Conservation (phyloP, 306 rosid species). For the Vigna reflexopilosa region DNA sequence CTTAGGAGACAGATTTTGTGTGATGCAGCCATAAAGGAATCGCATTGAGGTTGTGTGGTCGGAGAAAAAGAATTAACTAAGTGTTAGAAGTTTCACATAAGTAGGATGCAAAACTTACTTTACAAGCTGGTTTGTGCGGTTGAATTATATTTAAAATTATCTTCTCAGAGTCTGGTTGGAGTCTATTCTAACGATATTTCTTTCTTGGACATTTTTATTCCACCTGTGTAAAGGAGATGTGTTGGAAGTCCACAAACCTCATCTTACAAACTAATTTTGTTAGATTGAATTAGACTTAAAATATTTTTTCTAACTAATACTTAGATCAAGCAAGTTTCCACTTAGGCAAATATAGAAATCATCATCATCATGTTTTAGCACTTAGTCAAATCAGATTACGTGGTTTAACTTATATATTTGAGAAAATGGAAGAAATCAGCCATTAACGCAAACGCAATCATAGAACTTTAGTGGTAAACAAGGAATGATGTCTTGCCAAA, state of each 20-base stretch:
- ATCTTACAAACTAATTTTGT: no score
- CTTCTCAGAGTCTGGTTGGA: no score
- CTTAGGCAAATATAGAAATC: background rate
- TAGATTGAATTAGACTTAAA: no score
- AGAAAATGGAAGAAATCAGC: background rate
- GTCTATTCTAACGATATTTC: no score
- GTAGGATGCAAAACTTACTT: no score
- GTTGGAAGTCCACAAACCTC: no score
- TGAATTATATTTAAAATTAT: no score
- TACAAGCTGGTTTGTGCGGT: no score
- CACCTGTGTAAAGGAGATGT: no score
- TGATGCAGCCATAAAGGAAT: background rate
- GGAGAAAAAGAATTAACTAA: background rate
- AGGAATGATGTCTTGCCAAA: background rate
- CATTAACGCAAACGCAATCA: slow-evolving; percentile 2
- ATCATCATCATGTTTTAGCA: background rate
- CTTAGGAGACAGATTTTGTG: background rate
- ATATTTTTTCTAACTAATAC: no score
- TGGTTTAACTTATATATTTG: background rate
- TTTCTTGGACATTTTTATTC: no score
- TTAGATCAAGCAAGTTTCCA: slow-evolving; percentile 23
- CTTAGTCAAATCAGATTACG: background rate
- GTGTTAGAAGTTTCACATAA: no score
- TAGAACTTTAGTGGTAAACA: background rate
- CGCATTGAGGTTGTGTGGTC: background rate